Evolutionary conservation across 2,329 filamentous ascomycete species (phyloP).

Genomic region (Arthrobotrys pseudoclavata): DNA sequence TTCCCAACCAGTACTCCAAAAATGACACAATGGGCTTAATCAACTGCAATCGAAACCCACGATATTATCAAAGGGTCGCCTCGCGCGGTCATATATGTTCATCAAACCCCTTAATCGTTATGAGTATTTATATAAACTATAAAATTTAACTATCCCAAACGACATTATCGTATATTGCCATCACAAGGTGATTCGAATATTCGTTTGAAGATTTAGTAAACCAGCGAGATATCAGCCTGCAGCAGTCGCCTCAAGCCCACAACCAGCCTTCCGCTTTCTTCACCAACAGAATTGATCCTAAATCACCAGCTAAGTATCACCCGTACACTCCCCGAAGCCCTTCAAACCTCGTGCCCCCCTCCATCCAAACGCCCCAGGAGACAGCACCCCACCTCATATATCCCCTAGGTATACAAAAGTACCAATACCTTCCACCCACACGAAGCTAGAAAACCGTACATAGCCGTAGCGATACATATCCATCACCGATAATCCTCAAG

Average conservation of each 20-base stretch:
- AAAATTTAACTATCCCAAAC: too few species aligned
- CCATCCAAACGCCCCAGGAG: background rate
- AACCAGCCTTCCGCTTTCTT: too few species aligned
- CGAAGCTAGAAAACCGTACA: background rate
- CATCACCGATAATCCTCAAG: background rate
- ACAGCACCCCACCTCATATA: background rate
- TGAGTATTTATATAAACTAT: too few species aligned
- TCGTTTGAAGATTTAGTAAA: background rate
- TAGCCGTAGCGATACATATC: background rate
- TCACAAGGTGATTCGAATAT: background rate
- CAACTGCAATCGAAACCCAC: too few species aligned
- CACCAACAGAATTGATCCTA: background rate
- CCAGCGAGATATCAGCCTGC: too few species aligned
- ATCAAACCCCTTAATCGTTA: too few species aligned
- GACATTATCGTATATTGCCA: background rate
- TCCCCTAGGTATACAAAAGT: background rate
- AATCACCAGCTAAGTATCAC: background rate
- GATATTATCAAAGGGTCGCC: too few species aligned
- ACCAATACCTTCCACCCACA: background rate
- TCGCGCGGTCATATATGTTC: too few species aligned
- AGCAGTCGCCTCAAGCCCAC: too few species aligned
- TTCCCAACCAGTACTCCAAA: too few species aligned
- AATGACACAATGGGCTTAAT: too few species aligned
- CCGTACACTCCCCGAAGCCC: background rate
- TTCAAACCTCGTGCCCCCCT: background rate